Conservation (phyloP, 495 filamentous ascomycete genomes). For the Daldinia decipiens region DNA sequence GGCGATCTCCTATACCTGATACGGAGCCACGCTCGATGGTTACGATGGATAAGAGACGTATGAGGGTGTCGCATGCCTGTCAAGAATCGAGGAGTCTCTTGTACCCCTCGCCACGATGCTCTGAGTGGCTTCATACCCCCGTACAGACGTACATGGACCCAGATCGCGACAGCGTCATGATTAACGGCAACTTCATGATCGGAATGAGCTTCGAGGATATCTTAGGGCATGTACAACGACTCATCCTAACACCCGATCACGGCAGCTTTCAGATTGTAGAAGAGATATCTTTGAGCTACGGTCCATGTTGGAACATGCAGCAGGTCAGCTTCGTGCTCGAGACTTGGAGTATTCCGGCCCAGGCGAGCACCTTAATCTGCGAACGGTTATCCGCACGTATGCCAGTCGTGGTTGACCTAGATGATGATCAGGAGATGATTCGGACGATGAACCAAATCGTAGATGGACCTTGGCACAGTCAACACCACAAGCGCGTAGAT, state of each 20-base stretch:
- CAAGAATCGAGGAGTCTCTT: neutral
- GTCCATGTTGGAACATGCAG: neutral
- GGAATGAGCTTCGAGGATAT: neutral
- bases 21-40: neutral
- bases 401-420: neutral
- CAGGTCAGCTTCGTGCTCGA: neutral
- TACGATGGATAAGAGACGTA: neutral
- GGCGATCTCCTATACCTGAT: neutral
- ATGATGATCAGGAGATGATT: conserved; percentile 5
- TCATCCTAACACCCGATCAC: neutral
- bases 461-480: neutral
- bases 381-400: neutral
- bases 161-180: conserved; percentile 2
- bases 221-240: neutral
- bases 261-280: neutral
- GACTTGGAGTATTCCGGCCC: neutral
- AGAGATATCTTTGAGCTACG: neutral
- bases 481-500: neutral
- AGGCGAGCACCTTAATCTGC: neutral
- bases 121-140: neutral
- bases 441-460: neutral
- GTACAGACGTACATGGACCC: neutral
- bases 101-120: neutral
- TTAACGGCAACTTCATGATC: neutral
- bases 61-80: neutral